These are phyloP conservation scores for Rosa rugosa DNA, from an alignment of 306 rosid species.

Conservation along the genomic window DNA sequence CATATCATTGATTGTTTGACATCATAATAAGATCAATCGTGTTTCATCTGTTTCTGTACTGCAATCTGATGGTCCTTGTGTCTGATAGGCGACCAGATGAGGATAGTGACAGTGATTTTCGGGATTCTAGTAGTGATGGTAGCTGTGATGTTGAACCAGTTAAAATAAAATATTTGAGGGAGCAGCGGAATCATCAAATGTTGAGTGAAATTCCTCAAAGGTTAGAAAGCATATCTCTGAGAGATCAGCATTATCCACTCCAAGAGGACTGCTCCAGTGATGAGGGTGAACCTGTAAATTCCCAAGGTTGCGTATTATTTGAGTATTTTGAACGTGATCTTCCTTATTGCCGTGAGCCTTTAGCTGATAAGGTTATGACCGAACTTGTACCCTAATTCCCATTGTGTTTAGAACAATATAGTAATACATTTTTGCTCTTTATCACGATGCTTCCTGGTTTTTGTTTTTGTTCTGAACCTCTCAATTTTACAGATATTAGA, in stretches of 20 bases:
- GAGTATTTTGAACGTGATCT: slow-evolving; percentile 77
- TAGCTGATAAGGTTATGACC: slow-evolving; percentile 74
- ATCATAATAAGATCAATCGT: neutral
- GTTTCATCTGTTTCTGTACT: neutral
- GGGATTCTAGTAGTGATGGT: slow-evolving; percentile 90
- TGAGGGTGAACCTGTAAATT: slow-evolving; percentile 66
- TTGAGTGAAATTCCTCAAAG: slow-evolving; percentile 40
- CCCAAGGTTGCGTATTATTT: slow-evolving; percentile 63
- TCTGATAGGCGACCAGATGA: slow-evolving; percentile 64
- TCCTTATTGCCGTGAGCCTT: slow-evolving; percentile 86
- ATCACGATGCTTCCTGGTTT: neutral
- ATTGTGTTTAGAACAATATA: neutral
- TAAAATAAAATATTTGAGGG: slow-evolving; percentile 42
- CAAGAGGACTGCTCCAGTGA: slow-evolving; percentile 83
- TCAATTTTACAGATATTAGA: slow-evolving; percentile 56
- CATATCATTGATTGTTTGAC: neutral
- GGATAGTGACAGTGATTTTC: slow-evolving; percentile 82
- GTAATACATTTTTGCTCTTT: neutral
- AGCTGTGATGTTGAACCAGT: slow-evolving; percentile 75
- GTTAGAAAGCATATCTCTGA: slow-evolving; percentile 57
- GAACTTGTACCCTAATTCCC: neutral
- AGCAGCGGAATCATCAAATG: slow-evolving; percentile 45
- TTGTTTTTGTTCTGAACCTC: slow-evolving; percentile 23
- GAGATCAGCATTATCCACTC: slow-evolving; percentile 47
- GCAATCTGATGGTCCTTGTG: slow-evolving; percentile 20